Base-by-base conservation (phyloP, 345 rosid genomes). In the Populus davidiana region DNA sequence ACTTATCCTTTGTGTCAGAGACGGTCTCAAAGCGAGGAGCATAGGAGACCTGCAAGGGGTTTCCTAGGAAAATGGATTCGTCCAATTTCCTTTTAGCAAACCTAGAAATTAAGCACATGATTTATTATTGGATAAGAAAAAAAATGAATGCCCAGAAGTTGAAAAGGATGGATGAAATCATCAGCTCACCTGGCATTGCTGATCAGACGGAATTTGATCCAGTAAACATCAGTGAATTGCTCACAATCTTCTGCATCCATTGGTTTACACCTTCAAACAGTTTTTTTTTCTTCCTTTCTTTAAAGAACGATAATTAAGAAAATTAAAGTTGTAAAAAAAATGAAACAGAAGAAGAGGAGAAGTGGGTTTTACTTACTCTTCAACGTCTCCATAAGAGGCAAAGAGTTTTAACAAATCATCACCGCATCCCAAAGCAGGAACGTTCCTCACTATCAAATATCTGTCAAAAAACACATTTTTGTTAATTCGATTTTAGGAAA, bases 231-330 rank as follows among this genome's bases (percentile, higher is more conserved):
- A 1, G 97, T 95, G 75, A 88, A 93, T 27, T 81, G 85, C 69
- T 84, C 91, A 75, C 93, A 93, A 8, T 92, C 97, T 83, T 95
- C 99, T 1, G 90, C 96, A 86, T 95, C 98, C 97, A 95, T 92
- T 13, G 97, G 97, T 81, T 93, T 93, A 77, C 91, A 86, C 73
- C 97, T 90, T 36, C 80, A 47, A 47, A 47, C 50, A 47, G 16
- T 47, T 47, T 13, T 44, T 44, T 47, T 13, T 47, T 3, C 14
- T 47, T 47, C 18, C 1, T 13, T 47, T 47, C 9, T 41, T 9
- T 10, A 41, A 27, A 27, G 27, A 27, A 27, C 1, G 36, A 31
- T 75, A 79, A 63, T 43, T 41, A 11, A 78, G 20, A 61, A 13
- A 33, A 67, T 8, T 39, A 3, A 73, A 50, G 14, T 35, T 25